These are phyloP conservation scores for Hypoxylon lienhwacheense DNA, from an alignment of 495 filamentous ascomycete genomes.

Conservation along the genomic window DNA sequence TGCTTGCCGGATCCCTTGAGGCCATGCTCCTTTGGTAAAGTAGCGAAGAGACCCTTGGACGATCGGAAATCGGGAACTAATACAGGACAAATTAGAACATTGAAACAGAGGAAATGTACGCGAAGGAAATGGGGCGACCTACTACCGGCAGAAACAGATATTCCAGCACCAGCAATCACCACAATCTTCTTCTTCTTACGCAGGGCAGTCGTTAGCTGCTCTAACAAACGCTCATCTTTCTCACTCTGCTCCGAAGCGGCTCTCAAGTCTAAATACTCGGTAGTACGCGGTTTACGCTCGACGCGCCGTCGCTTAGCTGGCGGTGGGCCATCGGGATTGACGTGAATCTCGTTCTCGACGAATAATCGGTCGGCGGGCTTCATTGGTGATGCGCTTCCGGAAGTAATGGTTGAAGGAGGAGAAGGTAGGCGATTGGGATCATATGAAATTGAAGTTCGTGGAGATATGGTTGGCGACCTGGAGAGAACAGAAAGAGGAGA, in stretches of 20 bases:
- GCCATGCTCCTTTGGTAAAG: constrained; percentile 79
- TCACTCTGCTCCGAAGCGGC: constrained; percentile 48
- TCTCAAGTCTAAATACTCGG: constrained; percentile 72
- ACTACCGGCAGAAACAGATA: constrained; percentile 96
- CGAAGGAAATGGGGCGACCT: constrained; percentile 48
- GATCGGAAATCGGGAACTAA: constrained; percentile 97
- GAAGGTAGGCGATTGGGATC: constrained; percentile 33
- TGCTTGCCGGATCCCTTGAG: constrained; percentile 93
- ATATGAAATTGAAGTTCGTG: constrained; percentile 29
- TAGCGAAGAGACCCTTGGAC: constrained; percentile 80
- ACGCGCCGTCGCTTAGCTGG: constrained; percentile 75
- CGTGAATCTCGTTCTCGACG: constrained; percentile 45
- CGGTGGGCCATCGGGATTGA: constrained; percentile 62
- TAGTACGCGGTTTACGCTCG: constrained; percentile 71
- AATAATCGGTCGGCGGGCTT: constrained; percentile 39
- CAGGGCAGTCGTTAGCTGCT: constrained; percentile 71
- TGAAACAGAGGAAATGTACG: background rate
- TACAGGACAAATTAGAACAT: constrained; percentile 24
- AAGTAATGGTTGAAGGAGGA: constrained; percentile 51
- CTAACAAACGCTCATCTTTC: constrained; percentile 56
- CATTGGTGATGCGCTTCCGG: constrained; percentile 49
- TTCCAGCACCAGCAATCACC: constrained; percentile 93
- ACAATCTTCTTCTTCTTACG: constrained; percentile 93
- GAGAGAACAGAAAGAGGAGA: constrained; percentile 54
- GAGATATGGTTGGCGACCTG: constrained; percentile 55